Conservation (phyloP, 176 grass and related monocot genomes). For the Pharus latifolius region DNA sequence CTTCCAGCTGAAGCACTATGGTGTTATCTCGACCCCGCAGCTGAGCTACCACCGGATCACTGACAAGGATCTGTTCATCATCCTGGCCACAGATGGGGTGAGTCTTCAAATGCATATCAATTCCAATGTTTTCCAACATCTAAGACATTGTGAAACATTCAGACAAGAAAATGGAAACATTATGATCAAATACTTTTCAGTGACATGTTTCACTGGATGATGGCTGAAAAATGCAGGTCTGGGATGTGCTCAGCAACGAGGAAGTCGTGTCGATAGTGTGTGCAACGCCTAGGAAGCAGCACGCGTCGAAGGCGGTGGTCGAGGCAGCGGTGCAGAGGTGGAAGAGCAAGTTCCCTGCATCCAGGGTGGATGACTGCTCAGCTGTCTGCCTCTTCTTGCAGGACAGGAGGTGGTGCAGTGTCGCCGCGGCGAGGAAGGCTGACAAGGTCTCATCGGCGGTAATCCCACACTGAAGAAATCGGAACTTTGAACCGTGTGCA, state of each 20-base stretch:
- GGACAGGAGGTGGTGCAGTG: conserved; percentile 16
- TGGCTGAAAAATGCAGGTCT: conserved; percentile 28
- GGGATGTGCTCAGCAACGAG: conserved; percentile 94
- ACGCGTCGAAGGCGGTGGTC: conserved; percentile 70
- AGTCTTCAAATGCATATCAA: not conserved
- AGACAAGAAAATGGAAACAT: no score
- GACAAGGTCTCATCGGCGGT: no score
- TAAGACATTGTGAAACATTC: no score
- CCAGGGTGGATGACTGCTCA: conserved; percentile 79
- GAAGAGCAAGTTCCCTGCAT: conserved; percentile 58
- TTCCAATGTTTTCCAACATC: no score
- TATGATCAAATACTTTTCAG: no score
- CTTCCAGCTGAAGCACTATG: conserved; percentile 54
- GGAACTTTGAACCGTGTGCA: no score
- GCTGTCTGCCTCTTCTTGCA: conserved; percentile 80
- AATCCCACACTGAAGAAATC: no score
- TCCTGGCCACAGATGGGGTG: conserved; percentile 78
- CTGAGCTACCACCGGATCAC: conserved; percentile 37
- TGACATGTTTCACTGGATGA: no score
- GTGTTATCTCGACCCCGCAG: conserved; percentile 64
- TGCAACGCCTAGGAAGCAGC: conserved; percentile 46
- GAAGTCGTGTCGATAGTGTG: conserved; percentile 73
- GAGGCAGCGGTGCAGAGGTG: conserved; percentile 67
- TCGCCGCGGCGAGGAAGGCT: not conserved
- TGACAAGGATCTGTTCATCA: conserved; percentile 52